phyloP scores from a whole-genome alignment of 2,329 filamentous ascomycete genomes.

The Chalaropsis ovoidea region DNA sequence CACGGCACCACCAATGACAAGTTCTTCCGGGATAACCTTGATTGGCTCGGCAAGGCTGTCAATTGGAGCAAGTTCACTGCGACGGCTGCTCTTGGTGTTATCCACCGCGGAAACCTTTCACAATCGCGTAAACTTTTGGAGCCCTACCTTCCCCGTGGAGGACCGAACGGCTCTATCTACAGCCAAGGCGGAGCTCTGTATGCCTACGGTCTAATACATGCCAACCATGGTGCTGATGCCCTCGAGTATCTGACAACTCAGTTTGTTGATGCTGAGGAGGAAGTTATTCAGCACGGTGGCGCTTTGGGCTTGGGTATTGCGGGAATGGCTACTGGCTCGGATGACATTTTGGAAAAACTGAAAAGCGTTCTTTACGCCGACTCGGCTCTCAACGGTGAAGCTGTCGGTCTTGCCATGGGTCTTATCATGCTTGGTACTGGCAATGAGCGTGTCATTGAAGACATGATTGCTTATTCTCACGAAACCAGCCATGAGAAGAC shows the following conservation, averaged over 20 bases:
- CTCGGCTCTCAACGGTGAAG: constrained; percentile 92
- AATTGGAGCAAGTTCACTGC: constrained; percentile 99
- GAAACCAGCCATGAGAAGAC: constrained; percentile 99
- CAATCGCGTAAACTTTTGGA: constrained; percentile 89
- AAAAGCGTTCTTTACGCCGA: constrained; percentile 83
- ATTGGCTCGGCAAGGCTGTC: constrained; percentile 95
- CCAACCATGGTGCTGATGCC: constrained; percentile 90
- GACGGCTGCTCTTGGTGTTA: constrained; percentile 89
- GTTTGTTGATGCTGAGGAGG: constrained; percentile 67
- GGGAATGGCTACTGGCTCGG: constrained; percentile 90
- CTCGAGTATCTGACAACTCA: constrained; percentile 67
- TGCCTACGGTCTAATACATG: constrained; percentile 90
- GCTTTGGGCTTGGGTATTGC: constrained; percentile 91
- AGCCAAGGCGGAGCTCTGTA: constrained; percentile 94
- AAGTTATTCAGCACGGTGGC: constrained; percentile 94
- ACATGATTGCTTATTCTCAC: constrained; percentile 96
- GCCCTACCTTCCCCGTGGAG: constrained; percentile 75
- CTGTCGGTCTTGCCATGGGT: constrained; percentile 90
- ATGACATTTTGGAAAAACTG: constrained; percentile 82
- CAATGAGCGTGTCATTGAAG: constrained; percentile 82
- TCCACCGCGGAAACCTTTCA: constrained; percentile 87
- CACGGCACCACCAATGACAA: constrained; percentile 96
- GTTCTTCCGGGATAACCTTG: constrained; percentile 95
- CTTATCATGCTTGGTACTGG: constrained; percentile 98
- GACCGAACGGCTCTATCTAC: constrained; percentile 77